Evolutionary conservation across 192 early-diverging fungal species (phyloP).

Genomic region (Fimicolochytrium jonesii): DNA sequence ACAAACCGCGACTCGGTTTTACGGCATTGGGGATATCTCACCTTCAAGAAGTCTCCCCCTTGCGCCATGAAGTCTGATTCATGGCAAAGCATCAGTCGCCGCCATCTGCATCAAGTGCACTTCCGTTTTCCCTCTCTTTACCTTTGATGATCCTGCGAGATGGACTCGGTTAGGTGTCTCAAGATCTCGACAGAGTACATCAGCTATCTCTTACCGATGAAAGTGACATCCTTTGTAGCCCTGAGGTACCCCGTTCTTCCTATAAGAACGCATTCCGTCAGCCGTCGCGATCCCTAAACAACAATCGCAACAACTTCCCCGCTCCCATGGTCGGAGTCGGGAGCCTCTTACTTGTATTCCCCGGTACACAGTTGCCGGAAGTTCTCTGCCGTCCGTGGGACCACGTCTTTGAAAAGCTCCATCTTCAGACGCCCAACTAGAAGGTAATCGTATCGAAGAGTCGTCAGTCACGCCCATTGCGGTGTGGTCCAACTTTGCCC

Average conservation of each 20-base stretch:
- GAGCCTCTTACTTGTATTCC: constrained; percentile 55
- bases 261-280: too few species aligned
- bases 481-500: background rate
- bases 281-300: too few species aligned
- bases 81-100: too few species aligned
- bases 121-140: background rate
- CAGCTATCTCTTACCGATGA: constrained; percentile 50
- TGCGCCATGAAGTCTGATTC: constrained; percentile 83
- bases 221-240: constrained; percentile 82
- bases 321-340: background rate
- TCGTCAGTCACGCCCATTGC: too few species aligned
- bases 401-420: constrained; percentile 69
- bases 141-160: constrained; percentile 66
- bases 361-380: constrained; percentile 93
- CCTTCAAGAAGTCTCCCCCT: constrained; percentile 88
- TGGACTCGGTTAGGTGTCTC: background rate
- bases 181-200: background rate
- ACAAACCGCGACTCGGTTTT: too few species aligned
- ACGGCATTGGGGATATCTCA: too few species aligned
- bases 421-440: constrained; percentile 50
- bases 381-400: constrained; percentile 95
- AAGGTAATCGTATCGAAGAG: background rate
- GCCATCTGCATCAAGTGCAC: background rate
- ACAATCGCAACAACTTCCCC: too few species aligned
- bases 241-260: constrained; percentile 72